Conservation (phyloP, 2,329 filamentous ascomycete species). For the Cladosporium colombiae region DNA sequence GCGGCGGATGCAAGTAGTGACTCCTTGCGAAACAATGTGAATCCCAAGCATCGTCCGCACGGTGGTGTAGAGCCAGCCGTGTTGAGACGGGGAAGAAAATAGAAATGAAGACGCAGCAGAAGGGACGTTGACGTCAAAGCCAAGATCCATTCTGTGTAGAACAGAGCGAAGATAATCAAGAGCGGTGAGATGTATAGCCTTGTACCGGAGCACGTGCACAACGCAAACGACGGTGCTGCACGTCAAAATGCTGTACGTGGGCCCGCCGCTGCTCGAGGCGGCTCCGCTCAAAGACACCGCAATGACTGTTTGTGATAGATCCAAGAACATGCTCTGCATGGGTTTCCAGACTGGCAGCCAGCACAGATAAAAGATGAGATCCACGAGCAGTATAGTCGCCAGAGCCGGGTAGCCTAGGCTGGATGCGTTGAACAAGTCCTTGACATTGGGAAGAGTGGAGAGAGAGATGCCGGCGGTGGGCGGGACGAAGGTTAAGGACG, state of each 20-base stretch:
- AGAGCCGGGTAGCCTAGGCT: constrained; percentile 78
- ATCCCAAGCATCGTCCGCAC: constrained; percentile 38
- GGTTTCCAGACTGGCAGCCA: constrained; percentile 89
- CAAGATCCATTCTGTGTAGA: constrained; percentile 38
- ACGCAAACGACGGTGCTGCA: constrained; percentile 67
- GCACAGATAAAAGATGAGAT: constrained; percentile 73
- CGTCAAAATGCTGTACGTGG: constrained; percentile 69
- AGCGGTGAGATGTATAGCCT: constrained; percentile 45
- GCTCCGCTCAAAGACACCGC: constrained; percentile 87
- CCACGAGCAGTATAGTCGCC: constrained; percentile 80
- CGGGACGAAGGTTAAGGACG: constrained; percentile 87
- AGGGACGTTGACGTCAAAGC: constrained; percentile 33
- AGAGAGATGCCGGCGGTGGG: constrained; percentile 66
- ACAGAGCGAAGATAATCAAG: constrained; percentile 41
- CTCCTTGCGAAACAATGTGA: constrained; percentile 41
- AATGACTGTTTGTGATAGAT: constrained; percentile 90
- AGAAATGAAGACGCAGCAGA: constrained; percentile 34
- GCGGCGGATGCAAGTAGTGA: constrained; percentile 39
- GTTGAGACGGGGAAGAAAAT: constrained; percentile 33
- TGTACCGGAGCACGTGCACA: constrained; percentile 55
- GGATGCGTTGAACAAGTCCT: constrained; percentile 87
- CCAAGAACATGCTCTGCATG: constrained; percentile 82
- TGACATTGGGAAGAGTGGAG: constrained; percentile 73
- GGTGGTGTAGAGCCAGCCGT: constrained; percentile 35
- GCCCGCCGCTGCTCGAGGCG: constrained; percentile 66